phyloP scores from a whole-genome alignment of 768 basidiomycete genomes.

The Crassisporium funariophilum region DNA sequence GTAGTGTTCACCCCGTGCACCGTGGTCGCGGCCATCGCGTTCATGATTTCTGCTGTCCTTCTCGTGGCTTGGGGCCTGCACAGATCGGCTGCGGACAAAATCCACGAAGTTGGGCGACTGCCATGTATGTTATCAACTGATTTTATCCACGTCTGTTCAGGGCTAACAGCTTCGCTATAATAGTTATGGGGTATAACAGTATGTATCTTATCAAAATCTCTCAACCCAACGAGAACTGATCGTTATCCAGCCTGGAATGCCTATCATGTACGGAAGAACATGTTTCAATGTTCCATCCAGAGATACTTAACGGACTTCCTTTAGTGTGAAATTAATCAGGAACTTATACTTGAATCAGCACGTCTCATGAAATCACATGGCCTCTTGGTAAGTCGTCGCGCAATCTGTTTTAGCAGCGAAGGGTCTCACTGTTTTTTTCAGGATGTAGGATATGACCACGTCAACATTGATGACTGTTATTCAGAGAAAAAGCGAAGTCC shows the following conservation, averaged over 20 bases:
- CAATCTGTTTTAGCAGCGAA: no score
- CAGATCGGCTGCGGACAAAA: not conserved
- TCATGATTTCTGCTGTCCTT: constrained; percentile 16
- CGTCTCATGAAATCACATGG: constrained; percentile 52
- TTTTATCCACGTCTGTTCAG: no score
- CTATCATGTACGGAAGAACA: constrained; percentile 49
- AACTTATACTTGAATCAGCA: constrained; percentile 52
- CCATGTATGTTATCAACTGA: constrained; percentile 21
- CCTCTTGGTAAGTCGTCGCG: constrained; percentile 47
- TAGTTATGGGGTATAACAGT: constrained; percentile 67
- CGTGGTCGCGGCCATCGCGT: constrained; percentile 18
- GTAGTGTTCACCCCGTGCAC: constrained; percentile 24
- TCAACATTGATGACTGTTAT: constrained; percentile 70
- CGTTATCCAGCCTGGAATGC: constrained; percentile 66
- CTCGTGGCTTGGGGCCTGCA: constrained; percentile 12
- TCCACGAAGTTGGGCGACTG: constrained; percentile 20
- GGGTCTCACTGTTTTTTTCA: no score
- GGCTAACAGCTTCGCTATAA: not conserved
- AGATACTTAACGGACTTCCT: no score
- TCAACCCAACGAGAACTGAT: not conserved
- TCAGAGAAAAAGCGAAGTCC: constrained; percentile 56
- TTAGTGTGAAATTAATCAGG: constrained; percentile 62
- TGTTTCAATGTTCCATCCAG: no score
- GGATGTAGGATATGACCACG: constrained; percentile 59
- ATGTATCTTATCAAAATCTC: constrained; percentile 29